Conservation (phyloP, 257 asterid species). For the Coffea eugenioides region DNA sequence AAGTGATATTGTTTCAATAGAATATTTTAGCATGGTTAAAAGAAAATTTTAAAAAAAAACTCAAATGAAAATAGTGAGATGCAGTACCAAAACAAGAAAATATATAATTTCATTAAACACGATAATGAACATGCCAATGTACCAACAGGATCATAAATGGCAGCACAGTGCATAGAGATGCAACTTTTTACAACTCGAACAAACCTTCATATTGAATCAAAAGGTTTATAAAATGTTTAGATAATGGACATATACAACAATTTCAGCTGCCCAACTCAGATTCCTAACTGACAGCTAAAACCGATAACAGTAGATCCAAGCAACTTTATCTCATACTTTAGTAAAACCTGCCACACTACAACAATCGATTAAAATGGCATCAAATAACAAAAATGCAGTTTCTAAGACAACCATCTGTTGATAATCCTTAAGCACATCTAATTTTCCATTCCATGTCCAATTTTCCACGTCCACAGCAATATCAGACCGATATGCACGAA, state of each 20-base stretch:
- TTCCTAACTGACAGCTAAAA: neutral
- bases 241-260: neutral
- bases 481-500: neutral
- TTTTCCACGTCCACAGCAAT: neutral
- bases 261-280: neutral
- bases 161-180: neutral
- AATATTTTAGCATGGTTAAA: too few species aligned
- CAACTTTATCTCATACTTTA: neutral
- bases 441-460: neutral
- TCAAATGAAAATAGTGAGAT: neutral
- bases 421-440: neutral
- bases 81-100: neutral
- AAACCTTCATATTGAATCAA: neutral
- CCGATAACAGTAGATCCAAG: neutral
- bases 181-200: neutral
- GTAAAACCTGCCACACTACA: neutral
- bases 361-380: neutral
- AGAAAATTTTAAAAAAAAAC: neutral
- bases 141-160: neutral
- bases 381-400: constrained; percentile 1
- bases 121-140: neutral
- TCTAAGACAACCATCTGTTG: neutral
- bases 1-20: too few species aligned
- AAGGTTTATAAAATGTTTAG: too few species aligned
- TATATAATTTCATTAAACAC: neutral